These are phyloP conservation scores for Nemania sp. DNA, from an alignment of 2,329 filamentous ascomycete species.

Conservation along the genomic window DNA sequence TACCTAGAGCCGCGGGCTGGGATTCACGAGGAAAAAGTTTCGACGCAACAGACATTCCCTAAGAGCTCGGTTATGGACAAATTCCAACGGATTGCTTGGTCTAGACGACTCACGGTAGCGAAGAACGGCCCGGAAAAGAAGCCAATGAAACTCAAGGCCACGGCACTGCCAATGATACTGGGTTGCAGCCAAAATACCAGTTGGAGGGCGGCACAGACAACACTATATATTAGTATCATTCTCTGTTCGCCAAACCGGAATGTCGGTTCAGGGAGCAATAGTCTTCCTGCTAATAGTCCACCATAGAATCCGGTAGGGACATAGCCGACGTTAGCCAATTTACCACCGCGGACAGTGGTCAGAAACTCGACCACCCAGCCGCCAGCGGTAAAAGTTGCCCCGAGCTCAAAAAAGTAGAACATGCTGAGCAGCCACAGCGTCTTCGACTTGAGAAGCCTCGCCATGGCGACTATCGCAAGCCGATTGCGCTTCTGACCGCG, in stretches of 20 bases:
- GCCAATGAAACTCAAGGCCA: conserved; percentile 54
- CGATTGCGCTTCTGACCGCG: conserved; percentile 36
- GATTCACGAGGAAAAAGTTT: conserved; percentile 52
- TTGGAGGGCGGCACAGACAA: conserved; percentile 56
- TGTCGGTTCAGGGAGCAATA: conserved; percentile 62
- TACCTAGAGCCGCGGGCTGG: conserved; percentile 52
- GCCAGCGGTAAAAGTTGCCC: conserved; percentile 56
- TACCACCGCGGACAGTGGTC: conserved; percentile 60
- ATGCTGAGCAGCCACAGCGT: conserved; percentile 61
- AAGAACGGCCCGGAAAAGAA: conserved; percentile 60
- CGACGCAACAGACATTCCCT: conserved; percentile 56
- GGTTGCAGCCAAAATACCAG: conserved; percentile 66
- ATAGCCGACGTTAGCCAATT: conserved; percentile 57
- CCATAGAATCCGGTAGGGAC: conserved; percentile 64
- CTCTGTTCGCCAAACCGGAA: conserved; percentile 60
- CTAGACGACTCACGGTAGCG: conserved; percentile 47
- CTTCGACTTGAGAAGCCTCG: conserved; percentile 47
- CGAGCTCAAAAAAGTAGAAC: conserved; percentile 68
- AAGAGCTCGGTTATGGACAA: not conserved
- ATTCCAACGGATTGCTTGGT: not conserved
- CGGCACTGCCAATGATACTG: conserved; percentile 59
- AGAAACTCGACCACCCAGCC: conserved; percentile 70
- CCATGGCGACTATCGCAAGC: conserved; percentile 48
- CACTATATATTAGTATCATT: conserved; percentile 59
- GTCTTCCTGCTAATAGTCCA: conserved; percentile 58